Evolutionary conservation across 148 eudicot species (phyloP).

Genomic region (Fagopyrum homotropicum): DNA sequence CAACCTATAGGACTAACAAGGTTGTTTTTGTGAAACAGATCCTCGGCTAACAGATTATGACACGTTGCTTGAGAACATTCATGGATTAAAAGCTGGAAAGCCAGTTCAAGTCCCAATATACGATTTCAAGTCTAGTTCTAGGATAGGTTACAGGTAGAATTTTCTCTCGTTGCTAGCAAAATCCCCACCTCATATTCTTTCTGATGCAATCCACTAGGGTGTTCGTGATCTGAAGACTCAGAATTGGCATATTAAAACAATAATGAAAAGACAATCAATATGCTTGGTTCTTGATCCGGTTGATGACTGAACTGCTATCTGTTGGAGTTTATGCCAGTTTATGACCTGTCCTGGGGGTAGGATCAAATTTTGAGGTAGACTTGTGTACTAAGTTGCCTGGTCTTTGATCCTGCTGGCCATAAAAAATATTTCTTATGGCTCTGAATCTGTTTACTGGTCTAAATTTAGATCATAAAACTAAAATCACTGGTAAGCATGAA

Average conservation of each 20-base stretch:
- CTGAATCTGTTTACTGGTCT: not conserved
- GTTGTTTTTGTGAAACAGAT: constrained; percentile 36
- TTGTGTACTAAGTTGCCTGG: too few relatives aligned
- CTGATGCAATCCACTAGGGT: not conserved
- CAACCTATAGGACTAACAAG: not conserved
- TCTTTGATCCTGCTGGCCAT: not conserved
- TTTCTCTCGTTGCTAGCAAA: not conserved
- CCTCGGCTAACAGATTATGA: constrained; percentile 97
- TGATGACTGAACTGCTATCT: not conserved
- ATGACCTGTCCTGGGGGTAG: not conserved
- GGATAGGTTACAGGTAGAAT: constrained; percentile 77
- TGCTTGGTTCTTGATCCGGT: not conserved
- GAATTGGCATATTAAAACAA: not conserved
- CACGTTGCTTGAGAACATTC: constrained; percentile 80
- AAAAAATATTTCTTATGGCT: not conserved
- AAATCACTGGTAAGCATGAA: not conserved
- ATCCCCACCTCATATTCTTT: not conserved
- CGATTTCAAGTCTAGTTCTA: constrained; percentile 89
- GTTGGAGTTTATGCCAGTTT: not conserved
- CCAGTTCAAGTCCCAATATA: constrained; percentile 87
- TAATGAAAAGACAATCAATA: not conserved
- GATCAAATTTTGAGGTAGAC: too few relatives aligned
- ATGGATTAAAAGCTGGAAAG: constrained; percentile 63
- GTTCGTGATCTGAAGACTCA: not conserved
- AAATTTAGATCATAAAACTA: not conserved